Conservation (phyloP, 2,329 filamentous ascomycete species). For the Ilyonectria sp. region DNA sequence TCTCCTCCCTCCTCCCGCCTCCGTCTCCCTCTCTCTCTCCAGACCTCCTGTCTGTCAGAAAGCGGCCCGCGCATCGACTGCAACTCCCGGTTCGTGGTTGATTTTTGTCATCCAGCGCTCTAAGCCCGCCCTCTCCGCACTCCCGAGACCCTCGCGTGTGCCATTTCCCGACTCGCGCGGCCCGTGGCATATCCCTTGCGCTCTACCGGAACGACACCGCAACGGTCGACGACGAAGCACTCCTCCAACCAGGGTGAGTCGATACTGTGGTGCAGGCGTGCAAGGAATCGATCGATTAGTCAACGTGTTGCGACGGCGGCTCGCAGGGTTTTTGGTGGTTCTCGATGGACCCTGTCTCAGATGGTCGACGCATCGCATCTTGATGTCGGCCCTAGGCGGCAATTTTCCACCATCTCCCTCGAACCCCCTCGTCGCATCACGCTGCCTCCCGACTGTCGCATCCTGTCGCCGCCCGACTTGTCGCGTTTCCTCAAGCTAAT, state of each 20-base stretch:
- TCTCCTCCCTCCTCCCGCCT: constrained; percentile 30
- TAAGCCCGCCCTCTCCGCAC: constrained; percentile 42
- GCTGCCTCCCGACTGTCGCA: constrained; percentile 34
- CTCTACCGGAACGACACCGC: constrained; percentile 38
- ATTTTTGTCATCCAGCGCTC: constrained; percentile 42
- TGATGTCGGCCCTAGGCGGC: constrained; percentile 39
- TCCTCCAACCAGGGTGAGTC: constrained; percentile 42
- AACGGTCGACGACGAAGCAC: constrained; percentile 37
- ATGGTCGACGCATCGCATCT: constrained; percentile 46
- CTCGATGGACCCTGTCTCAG: constrained; percentile 43
- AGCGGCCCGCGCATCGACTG: constrained; percentile 41
- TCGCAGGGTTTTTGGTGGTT: constrained; percentile 37
- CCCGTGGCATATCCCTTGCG: constrained; percentile 42
- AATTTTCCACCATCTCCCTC: constrained; percentile 41
- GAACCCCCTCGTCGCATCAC: constrained; percentile 33
- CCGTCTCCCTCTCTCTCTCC: constrained; percentile 36
- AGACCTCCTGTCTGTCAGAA: constrained; percentile 39
- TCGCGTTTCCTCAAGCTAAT: constrained; percentile 37
- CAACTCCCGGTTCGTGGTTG: constrained; percentile 36
- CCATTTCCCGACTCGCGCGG: constrained; percentile 44
- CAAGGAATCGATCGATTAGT: constrained; percentile 36
- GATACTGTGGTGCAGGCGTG: constrained; percentile 27
- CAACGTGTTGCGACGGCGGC: constrained; percentile 45
- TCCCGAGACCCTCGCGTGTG: constrained; percentile 48
- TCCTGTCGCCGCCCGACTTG: constrained; percentile 21